These are phyloP conservation scores for Curvularia sp. DNA, from an alignment of 2,329 filamentous ascomycete genomes.

Conservation along the genomic window DNA sequence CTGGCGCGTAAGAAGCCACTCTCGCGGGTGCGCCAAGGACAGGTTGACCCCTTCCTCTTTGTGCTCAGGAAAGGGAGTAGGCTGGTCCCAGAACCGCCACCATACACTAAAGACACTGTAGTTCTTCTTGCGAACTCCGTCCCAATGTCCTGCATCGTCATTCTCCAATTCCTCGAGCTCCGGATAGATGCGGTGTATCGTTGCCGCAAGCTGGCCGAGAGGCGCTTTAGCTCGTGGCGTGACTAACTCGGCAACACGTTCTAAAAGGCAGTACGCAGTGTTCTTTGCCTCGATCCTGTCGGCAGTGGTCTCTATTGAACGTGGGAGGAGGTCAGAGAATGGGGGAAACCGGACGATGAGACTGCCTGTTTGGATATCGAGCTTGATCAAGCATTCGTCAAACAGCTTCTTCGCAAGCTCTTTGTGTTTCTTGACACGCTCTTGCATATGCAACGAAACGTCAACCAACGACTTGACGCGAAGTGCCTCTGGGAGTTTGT, in stretches of 20 bases:
- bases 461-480: conserved; percentile 66
- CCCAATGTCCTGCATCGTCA: not conserved
- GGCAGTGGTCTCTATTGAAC: conserved; percentile 22
- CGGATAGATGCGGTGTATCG: conserved; percentile 54
- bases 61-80: conserved; percentile 24
- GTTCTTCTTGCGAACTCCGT: conserved; percentile 16
- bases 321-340: conserved; percentile 27
- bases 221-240: conserved; percentile 56
- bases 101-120: conserved; percentile 34
- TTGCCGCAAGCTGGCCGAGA: conserved; percentile 53
- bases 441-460: conserved; percentile 56
- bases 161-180: conserved; percentile 22
- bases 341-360: conserved; percentile 43
- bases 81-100: conserved; percentile 33
- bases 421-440: conserved; percentile 60
- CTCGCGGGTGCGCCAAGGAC: conserved; percentile 14
- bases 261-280: conserved; percentile 55
- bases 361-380: conserved; percentile 50
- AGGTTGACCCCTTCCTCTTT: conserved; percentile 8
- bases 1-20: conserved; percentile 43
- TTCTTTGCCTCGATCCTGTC: conserved; percentile 34
- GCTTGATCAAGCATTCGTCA: conserved; percentile 55
- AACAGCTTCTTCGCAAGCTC: conserved; percentile 64
- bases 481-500: conserved; percentile 73
- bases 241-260: conserved; percentile 59